Conservation (phyloP, 306 rosid species). For the Cucurbita argyrosperma region DNA sequence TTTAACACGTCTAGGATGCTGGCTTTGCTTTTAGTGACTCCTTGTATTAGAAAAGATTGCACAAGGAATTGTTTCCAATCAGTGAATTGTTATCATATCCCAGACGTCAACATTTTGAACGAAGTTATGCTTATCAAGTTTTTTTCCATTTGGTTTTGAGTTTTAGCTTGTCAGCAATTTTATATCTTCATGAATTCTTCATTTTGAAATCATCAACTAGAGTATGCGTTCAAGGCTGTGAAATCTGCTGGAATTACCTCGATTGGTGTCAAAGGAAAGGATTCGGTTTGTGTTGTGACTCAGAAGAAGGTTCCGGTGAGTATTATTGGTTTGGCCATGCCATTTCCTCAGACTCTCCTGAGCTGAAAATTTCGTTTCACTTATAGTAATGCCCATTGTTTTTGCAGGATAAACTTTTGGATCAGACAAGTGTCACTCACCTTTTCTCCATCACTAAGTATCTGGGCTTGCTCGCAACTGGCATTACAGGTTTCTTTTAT, state of each 20-base stretch:
- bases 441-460: constrained; percentile 85
- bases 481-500: constrained; percentile 60
- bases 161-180: not conserved
- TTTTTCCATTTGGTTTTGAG: not conserved
- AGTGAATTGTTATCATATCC: not conserved
- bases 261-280: constrained; percentile 84
- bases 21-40: not conserved
- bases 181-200: not conserved
- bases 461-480: constrained; percentile 91
- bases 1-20: not conserved
- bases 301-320: constrained; percentile 98
- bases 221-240: constrained; percentile 98
- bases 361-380: not conserved
- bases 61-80: not conserved
- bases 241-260: constrained; percentile 91
- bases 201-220: constrained; percentile 29
- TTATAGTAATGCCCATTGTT: not conserved
- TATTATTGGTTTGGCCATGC: constrained; percentile 6
- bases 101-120: not conserved
- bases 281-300: constrained; percentile 91
- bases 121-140: not conserved
- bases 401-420: constrained; percentile 91
- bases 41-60: not conserved
- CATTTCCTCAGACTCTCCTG: not conserved
- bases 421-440: constrained; percentile 87